A percentile compares a stretch with the other conserved stretches of the same genome.
Evolutionary conservation across 2,329 filamentous ascomycete genomes (phyloP).

Genomic region (Calonectria pseudoturangicola): DNA sequence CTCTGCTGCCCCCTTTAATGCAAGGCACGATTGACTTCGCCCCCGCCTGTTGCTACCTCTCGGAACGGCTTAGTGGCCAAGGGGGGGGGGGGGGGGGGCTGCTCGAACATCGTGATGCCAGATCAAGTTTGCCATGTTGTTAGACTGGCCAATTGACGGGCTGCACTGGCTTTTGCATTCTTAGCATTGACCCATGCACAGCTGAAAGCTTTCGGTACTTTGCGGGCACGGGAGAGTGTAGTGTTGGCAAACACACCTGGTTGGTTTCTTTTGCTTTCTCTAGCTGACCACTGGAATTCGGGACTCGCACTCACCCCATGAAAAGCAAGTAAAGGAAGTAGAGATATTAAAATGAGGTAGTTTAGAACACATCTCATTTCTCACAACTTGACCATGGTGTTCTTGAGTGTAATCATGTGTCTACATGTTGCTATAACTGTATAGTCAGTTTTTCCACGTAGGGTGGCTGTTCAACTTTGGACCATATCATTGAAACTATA

Average conservation of each 20-base stretch:
- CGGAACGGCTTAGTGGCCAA: neutral
- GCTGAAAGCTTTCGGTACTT: neutral
- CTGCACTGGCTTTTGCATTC: neutral
- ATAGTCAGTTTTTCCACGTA: neutral
- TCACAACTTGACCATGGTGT: neutral
- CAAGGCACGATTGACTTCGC: slow-evolving; percentile 30
- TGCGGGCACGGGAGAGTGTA: too few species aligned
- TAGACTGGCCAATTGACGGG: neutral
- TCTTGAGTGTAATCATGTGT: neutral
- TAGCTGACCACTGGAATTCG: neutral
- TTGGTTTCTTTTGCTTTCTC: too few species aligned
- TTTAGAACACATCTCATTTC: neutral
- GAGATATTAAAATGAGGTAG: neutral
- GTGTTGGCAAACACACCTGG: neutral
- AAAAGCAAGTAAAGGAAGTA: neutral
- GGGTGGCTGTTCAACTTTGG: neutral
- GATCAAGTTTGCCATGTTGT: neutral
- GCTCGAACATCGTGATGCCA: neutral
- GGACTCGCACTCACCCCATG: neutral
- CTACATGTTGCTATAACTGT: neutral
- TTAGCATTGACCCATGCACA: neutral
- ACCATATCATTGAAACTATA: neutral
- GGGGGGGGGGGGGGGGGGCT: neutral
- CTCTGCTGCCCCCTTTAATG: slow-evolving; percentile 11
- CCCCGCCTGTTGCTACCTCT: slow-evolving; percentile 7